Percentiles rank a stretch among this genome's conserved stretches.
phyloP scores from a whole-genome alignment of 176 grass and related monocot genomes.

The Eleusine coracana region DNA sequence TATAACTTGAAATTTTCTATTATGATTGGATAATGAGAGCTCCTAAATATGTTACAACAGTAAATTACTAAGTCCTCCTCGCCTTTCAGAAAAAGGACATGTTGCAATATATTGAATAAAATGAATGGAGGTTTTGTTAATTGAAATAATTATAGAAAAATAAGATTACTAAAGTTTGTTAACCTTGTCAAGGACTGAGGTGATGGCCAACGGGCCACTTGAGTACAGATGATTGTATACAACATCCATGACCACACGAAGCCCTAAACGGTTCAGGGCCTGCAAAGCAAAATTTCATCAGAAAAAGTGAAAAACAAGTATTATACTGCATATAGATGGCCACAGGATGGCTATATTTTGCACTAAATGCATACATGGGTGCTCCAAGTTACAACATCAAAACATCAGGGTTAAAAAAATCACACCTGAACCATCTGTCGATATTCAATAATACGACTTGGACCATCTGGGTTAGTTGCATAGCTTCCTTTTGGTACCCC shows the following conservation, averaged over 20 bases:
- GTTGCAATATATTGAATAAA: background rate
- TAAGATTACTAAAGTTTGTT: constrained; percentile 18
- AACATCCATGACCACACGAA: constrained; percentile 85
- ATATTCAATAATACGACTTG: constrained; percentile 82
- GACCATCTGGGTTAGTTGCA: constrained; percentile 77
- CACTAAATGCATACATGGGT: background rate
- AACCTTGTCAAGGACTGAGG: constrained; percentile 94
- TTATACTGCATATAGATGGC: constrained; percentile 18
- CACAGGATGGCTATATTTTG: background rate
- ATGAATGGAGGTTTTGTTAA: background rate
- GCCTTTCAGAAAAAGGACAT: background rate
- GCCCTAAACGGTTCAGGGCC: constrained; percentile 73
- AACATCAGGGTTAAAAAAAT: constrained; percentile 22
- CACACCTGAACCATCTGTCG: constrained; percentile 87
- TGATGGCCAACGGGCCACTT: constrained; percentile 67
- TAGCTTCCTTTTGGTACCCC: constrained; percentile 98
- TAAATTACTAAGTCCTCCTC: too few relatives aligned
- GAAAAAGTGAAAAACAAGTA: constrained; percentile 36
- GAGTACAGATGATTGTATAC: constrained; percentile 92
- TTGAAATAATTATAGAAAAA: background rate
- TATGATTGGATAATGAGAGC: background rate
- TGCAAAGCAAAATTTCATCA: constrained; percentile 53
- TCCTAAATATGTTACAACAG: background rate
- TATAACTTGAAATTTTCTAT: background rate
- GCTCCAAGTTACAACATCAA: background rate